Conservation (phyloP, 495 filamentous ascomycete species). For the Lasiosphaeriaceae sp. region DNA sequence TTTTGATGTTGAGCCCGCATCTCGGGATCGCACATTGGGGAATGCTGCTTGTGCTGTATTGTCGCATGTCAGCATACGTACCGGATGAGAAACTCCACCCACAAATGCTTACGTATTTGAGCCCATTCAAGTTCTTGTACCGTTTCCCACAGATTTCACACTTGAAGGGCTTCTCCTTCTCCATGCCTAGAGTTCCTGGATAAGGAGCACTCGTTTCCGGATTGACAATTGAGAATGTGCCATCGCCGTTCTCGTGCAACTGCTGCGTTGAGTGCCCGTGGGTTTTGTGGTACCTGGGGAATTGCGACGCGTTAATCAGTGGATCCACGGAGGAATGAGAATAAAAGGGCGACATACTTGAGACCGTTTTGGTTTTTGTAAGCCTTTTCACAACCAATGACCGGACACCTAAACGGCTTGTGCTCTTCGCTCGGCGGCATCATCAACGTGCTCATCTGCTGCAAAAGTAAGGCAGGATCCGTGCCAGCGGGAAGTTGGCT, state of each 20-base stretch:
- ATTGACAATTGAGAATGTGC: conserved; percentile 97
- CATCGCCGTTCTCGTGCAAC: conserved; percentile 90
- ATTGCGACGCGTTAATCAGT: conserved; percentile 30
- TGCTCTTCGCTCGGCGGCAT: conserved; percentile 64
- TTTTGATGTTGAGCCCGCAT: conserved; percentile 34
- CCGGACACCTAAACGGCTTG: conserved; percentile 95
- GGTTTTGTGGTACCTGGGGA: conserved; percentile 61
- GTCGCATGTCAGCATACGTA: conserved; percentile 6
- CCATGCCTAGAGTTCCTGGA: conserved; percentile 95
- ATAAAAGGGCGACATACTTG: conserved; percentile 57
- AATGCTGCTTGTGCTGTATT: conserved; percentile 70
- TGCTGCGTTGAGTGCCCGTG: conserved; percentile 97
- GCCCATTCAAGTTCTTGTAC: conserved; percentile 97
- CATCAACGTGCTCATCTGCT: conserved; percentile 63
- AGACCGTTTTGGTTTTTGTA: conserved; percentile 99
- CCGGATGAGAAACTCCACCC: neutral
- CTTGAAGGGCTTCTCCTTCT: conserved; percentile 98
- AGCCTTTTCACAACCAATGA: conserved; percentile 98
- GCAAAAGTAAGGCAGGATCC: conserved; percentile 69
- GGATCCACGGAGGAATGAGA: conserved; percentile 12
- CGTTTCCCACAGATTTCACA: conserved; percentile 96
- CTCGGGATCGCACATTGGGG: conserved; percentile 61
- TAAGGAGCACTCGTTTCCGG: conserved; percentile 91
- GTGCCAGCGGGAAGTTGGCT: conserved; percentile 69
- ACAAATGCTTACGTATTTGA: conserved; percentile 68